Percentiles rank a stretch among this genome's conserved stretches.
Conservation (phyloP, 768 basidiomycete species). For the Brasilioporus rufonigricans region DNA sequence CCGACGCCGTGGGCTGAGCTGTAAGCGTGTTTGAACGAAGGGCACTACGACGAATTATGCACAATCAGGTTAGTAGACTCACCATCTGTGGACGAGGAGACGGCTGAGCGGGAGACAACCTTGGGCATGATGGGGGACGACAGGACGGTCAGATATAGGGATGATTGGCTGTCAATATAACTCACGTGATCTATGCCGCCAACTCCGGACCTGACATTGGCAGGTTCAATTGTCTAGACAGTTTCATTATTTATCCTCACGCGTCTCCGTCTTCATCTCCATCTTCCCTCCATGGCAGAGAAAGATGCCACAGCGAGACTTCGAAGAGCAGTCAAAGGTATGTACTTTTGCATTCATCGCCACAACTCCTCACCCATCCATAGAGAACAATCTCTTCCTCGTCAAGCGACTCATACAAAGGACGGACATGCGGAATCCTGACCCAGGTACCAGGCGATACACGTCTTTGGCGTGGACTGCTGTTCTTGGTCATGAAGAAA, state of each 20-base stretch:
- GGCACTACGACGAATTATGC: not conserved
- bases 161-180: slow-evolving; percentile 7
- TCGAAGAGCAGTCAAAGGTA: slow-evolving; percentile 79
- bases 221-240: slow-evolving; percentile 23
- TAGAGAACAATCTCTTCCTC: slow-evolving; percentile 94
- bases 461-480: slow-evolving; percentile 94
- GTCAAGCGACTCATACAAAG: slow-evolving; percentile 84
- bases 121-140: slow-evolving; percentile 68
- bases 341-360: slow-evolving; percentile 3
- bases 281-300: slow-evolving; percentile 63
- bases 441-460: slow-evolving; percentile 68
- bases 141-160: not conserved
- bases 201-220: slow-evolving; percentile 4
- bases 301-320: slow-evolving; percentile 74
- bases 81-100: slow-evolving; percentile 89
- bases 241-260: slow-evolving; percentile 21
- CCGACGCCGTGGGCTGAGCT: slow-evolving; percentile 81
- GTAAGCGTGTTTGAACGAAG: not conserved
- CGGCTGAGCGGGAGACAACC: slow-evolving; percentile 83
- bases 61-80: slow-evolving; percentile 14
- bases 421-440: slow-evolving; percentile 90
- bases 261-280: slow-evolving; percentile 21
- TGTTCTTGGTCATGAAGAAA: slow-evolving; percentile 83
- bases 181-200: slow-evolving; percentile 28
- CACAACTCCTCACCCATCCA: slow-evolving; percentile 16